Conservation (phyloP, 2,329 filamentous ascomycete species). For the Ophiostoma ulmi region DNA sequence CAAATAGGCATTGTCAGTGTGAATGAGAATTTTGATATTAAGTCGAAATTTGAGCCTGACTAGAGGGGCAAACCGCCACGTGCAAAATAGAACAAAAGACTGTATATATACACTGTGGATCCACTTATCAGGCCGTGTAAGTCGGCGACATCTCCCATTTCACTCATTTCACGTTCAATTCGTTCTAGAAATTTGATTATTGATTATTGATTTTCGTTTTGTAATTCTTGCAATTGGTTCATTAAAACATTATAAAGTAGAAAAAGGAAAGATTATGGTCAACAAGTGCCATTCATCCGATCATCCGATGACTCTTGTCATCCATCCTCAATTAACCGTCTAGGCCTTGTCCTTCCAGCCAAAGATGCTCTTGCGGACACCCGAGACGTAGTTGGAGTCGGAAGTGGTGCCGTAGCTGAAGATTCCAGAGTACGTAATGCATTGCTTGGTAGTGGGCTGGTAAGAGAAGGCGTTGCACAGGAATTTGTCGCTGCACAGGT, state of each 20-base stretch:
- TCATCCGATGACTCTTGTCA: not conserved
- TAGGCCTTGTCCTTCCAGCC: not conserved
- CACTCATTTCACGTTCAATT: not conserved
- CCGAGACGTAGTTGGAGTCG: conserved; percentile 13
- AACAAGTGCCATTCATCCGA: not conserved
- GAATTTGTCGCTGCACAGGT: not conserved
- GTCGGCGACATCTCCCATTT: not conserved
- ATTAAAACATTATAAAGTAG: not conserved
- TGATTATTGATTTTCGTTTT: not conserved
- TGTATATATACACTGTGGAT: conserved; percentile 15
- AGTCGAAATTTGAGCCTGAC: not conserved
- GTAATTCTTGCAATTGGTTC: not conserved
- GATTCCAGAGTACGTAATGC: conserved; percentile 18
- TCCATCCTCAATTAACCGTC: not conserved
- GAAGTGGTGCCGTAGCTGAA: not conserved
- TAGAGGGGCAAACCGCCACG: conserved; percentile 17
- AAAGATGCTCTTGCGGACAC: not conserved
- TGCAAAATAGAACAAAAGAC: not conserved
- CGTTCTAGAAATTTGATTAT: too few species aligned
- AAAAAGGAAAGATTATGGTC: not conserved
- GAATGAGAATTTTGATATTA: not conserved
- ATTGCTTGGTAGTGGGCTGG: not conserved
- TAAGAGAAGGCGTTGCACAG: conserved; percentile 23
- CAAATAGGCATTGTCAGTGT: not conserved
- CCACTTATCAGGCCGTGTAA: conserved; percentile 19